Evolutionary conservation across 176 grass and related monocot genomes (phyloP), one percentile per base, ranked within the genome.

Genomic region (Typha latifolia): DNA sequence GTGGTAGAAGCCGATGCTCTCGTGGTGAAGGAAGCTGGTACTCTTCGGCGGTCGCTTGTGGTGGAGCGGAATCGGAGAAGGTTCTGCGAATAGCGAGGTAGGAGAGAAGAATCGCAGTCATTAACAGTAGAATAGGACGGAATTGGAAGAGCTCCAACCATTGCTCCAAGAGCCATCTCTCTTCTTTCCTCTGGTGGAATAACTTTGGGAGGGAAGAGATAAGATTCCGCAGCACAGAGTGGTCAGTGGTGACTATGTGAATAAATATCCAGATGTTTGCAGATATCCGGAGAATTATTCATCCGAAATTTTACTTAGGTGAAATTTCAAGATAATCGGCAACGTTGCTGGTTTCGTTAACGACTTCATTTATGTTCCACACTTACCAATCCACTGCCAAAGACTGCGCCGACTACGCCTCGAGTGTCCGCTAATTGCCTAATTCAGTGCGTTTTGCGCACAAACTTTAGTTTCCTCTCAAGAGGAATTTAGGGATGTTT

Each of bases 1-100:
- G 78, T 77, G 69, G 55, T 49, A 3, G 76, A 74, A 55, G 62
- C 70, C 12, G 91, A 85, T 13, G 82, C 92, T 12, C 80, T 80
- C 67, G 86, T 82, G 47, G 69, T 29, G 51, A 86, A 80, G n/a
- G 79, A 67, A 61, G 87, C 32, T 34, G 71, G 79, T 0, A 70
- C 32, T 37, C 68, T 71, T 62, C 78, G 63, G 8, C 23, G 74
- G 64, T 61, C 14, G 24, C 32, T 57, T 48, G 13, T 11, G 74
- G 70, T 1, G 62, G 73, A 8, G 43, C 70, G 16, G 69, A 48
- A 78, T 82, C 72, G 68, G 19, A 49, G 62, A 77, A 12, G 77
- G 74, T 2, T 63, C 72, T 52, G 83, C 73, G 67, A 87, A 74
- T 53, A 87, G 64, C 15, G 23, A 22, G 12, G 32, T 14, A 49